Evolutionary conservation across 1,139 yeast species (phyloP), one percentile per base, ranked within the genome.

Genomic region (Trichomonascaceae sp.): DNA sequence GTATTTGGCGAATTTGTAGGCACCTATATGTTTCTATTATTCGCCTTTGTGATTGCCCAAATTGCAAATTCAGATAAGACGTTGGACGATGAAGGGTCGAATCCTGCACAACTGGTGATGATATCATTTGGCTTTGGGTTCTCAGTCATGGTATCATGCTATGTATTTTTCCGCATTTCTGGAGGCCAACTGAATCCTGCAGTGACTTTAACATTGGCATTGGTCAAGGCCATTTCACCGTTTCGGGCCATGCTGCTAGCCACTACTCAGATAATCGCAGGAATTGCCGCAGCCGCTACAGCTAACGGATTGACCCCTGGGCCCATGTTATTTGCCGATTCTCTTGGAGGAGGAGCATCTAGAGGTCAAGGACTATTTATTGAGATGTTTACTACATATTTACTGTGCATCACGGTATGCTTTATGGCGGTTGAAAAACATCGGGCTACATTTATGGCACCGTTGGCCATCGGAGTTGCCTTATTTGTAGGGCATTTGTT

Each of bases 181-280:
- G 96, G 96, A 66, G 96, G 95, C 74, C 87, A 87, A 72, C 79
- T 88, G 68, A 89, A 89, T 74, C 96, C 96, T 10, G 91, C 95
- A 51, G 96, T 89, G 50, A 84, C 96, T 41, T 74, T 87, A 53
- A 75, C 93, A 41, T 75, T 88, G 66, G 78, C 83, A 19, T 73
- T 85, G 51, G 85, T 87, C 27, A 80, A 86, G 59, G 95, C 90
- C 53, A 78, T 86, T 58, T 80, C 88, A 47, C 90, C 93, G 55
- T 57, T 84, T 44, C 81, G 95, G 70, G 93, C 87, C 61, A 70
- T 74, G 44, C 69, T 86, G 55, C 81, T 85, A 83, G 72, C 81
- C 71, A 52, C 83, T 54, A 66, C 91, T 48, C 96, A 89, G 74
- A 70, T 88, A 65, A 71, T 87, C 68, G 96, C 85, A 53, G 96